phyloP scores from a whole-genome alignment of 129 eudicot genomes.

The Cynara cardunculus region DNA sequence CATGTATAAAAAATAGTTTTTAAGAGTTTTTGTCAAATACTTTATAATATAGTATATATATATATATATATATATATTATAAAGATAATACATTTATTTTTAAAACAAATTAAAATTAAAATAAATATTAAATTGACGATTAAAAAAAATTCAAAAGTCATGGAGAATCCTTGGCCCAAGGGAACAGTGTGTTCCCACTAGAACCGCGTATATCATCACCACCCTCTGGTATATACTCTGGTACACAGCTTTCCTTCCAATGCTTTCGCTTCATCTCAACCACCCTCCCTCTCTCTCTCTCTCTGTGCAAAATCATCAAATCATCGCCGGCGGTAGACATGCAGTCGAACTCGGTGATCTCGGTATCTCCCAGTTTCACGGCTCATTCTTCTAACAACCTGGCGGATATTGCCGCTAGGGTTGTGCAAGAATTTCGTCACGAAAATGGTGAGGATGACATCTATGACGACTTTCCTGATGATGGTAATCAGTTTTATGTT shows the following conservation, averaged over 20 bases:
- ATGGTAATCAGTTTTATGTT: not conserved
- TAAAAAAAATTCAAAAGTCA: slow-evolving; percentile 21
- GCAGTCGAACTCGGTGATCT: slow-evolving; percentile 33
- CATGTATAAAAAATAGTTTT: too few species aligned
- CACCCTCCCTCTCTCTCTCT: not conserved
- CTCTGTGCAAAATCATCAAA: not conserved
- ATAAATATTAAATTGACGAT: not conserved
- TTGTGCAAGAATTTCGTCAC: slow-evolving; percentile 42
- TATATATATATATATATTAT: too few species aligned
- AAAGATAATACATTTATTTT: too few species aligned
- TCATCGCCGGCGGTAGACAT: slow-evolving; percentile 21
- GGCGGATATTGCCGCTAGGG: slow-evolving; percentile 63
- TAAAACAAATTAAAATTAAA: not conserved
- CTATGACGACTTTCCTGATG: not conserved
- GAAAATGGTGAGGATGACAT: slow-evolving; percentile 25
- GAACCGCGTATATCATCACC: slow-evolving; percentile 12
- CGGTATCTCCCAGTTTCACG: slow-evolving; percentile 63
- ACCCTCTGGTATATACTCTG: not conserved
- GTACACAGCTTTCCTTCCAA: not conserved
- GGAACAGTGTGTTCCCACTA: slow-evolving; percentile 30
- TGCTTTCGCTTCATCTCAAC: slow-evolving; percentile 8
- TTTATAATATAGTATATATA: too few species aligned
- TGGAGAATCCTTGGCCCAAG: slow-evolving; percentile 11
- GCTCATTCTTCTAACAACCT: slow-evolving; percentile 43
- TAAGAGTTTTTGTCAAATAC: too few species aligned